These are phyloP conservation scores for Talaromyces proteolyticus DNA, from an alignment of 495 filamentous ascomycete genomes.

Conservation along the genomic window DNA sequence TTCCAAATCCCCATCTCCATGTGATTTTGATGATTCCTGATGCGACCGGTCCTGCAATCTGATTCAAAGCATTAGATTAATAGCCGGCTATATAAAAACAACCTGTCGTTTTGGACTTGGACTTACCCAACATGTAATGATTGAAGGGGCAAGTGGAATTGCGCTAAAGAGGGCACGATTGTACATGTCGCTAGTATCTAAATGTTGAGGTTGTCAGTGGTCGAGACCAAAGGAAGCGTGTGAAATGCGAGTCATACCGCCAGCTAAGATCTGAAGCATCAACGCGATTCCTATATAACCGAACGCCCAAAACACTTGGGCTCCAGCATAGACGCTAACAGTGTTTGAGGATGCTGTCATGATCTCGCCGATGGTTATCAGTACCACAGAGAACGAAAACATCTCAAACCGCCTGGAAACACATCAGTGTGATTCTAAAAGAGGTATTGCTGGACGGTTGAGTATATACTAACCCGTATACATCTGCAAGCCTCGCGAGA, in stretches of 20 bases:
- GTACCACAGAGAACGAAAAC: neutral
- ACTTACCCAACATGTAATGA: conserved; percentile 4
- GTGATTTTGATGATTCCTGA: conserved; percentile 1
- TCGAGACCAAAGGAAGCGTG: neutral
- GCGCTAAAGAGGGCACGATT: conserved; percentile 1
- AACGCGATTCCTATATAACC: conserved; percentile 3
- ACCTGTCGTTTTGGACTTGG: neutral
- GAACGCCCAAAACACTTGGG: conserved; percentile 4
- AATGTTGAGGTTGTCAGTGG: neutral
- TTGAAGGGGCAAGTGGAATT: conserved; percentile 1
- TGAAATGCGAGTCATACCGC: neutral
- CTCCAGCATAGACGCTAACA: conserved; percentile 3
- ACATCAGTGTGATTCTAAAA: neutral
- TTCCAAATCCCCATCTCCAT: conserved; percentile 4
- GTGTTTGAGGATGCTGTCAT: conserved; percentile 3
- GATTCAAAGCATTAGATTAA: neutral
- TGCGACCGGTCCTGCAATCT: conserved; percentile 2
- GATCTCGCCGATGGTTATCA: conserved; percentile 3
- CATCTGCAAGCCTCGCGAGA: conserved; percentile 4
- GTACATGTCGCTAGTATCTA: conserved; percentile 4
- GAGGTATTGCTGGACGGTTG: neutral
- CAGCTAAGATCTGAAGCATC: conserved; percentile 5
- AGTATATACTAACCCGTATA: conserved; percentile 4
- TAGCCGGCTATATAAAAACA: neutral
- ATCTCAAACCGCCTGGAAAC: conserved; percentile 1